Evolutionary conservation across 116 monocot species (phyloP), one percentile per base, ranked within the genome.

Genomic region (Dioscorea cayenensis): DNA sequence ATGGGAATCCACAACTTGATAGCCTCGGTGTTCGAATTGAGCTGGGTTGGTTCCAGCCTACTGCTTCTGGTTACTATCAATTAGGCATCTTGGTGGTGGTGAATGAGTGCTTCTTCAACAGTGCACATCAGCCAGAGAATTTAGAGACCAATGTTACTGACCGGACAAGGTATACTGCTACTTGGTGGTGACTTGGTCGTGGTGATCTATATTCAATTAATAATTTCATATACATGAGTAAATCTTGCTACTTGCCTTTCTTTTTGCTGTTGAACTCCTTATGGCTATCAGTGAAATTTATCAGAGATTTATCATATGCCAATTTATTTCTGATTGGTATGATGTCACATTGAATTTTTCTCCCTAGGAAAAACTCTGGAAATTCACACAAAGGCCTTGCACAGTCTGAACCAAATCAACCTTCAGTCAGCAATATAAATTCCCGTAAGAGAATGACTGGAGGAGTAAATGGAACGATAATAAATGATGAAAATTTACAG

Each of bases 41-140:
- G 63, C 67, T 92, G 48, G 88, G 90, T 66, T 96, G 96, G 96
- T 96, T 96, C 71, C 96, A 92, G 75, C 80, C 82, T 8, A 96
- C 92, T 28, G 85, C 90, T 82, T 86, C 92, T 75, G 90, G 96
- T 71, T 96, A 96, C 76, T 92, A 90, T 71, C 96, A 96, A 68
- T 69, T 90, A 64, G 96, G 96, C 23, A 77, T 90, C 20, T 67
- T 96, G 21, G 80, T 92, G 51, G 68, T 72, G 28, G 72, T 84
- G 48, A 84, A 75, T 66, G 85, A 87, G 61, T 37, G 69, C 51
- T 76, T 83, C 71, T 66, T 73, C 60, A 79, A 69, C 13, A 81
- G 58, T 66, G 65, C 70, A 14, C 70, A 86, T 28, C 78, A 73
- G 28, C 65, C 76, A 69, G 80, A 83, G 49, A 50, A 75, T 29